Evolutionary conservation across 2,329 filamentous ascomycete genomes (phyloP).

Genomic region (Fusarium chaquense): DNA sequence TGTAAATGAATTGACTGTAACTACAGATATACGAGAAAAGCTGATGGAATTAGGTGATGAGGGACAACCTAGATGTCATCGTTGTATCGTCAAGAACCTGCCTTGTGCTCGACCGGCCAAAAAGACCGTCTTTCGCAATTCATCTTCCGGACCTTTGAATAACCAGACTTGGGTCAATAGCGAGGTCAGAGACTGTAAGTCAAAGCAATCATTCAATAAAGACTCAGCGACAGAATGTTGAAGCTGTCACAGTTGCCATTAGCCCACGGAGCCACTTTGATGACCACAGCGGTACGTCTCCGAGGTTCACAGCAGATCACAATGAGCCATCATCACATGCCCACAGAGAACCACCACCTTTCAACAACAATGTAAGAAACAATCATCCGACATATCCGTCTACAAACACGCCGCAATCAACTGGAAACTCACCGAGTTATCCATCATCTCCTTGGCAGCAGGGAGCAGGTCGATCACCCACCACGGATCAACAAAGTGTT

Average conservation of each 20-base stretch:
- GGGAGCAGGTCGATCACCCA: constrained; percentile 20
- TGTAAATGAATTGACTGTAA: constrained; percentile 40
- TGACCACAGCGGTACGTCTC: background rate
- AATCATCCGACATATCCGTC: background rate
- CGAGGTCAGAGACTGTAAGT: constrained; percentile 52
- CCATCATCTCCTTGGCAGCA: constrained; percentile 31
- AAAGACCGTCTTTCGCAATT: constrained; percentile 54
- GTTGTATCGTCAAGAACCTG: constrained; percentile 52
- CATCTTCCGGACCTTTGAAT: constrained; percentile 50
- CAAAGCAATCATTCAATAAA: rapidly evolving
- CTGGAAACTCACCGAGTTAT: constrained; percentile 14
- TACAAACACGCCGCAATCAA: constrained; percentile 4
- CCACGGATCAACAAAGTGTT: constrained; percentile 15
- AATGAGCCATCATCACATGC: background rate
- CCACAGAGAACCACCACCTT: background rate
- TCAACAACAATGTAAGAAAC: constrained; percentile 10
- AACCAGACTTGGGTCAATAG: constrained; percentile 55
- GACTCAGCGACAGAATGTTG: rapidly evolving
- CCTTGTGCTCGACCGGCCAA: constrained; percentile 52
- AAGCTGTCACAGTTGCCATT: constrained; percentile 2
- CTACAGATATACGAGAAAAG: background rate
- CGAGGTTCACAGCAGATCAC: background rate
- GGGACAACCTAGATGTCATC: constrained; percentile 52
- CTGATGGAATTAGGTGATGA: constrained; percentile 52
- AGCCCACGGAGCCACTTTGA: constrained; percentile 20